Conservation (phyloP, 768 basidiomycete species). For the Symmetrospora coprosmae region DNA sequence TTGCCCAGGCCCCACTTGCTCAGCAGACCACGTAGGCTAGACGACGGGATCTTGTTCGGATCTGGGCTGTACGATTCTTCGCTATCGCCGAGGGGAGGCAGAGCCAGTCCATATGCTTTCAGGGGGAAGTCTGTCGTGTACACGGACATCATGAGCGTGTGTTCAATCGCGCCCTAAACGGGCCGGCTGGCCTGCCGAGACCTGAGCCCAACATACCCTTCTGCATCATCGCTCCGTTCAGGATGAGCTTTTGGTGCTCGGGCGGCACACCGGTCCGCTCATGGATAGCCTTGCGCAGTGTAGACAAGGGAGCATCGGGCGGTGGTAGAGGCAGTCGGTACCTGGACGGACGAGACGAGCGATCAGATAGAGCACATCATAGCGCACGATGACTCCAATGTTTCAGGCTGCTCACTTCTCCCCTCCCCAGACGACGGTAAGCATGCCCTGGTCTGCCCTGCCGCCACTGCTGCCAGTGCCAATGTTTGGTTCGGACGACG, state of each 20-base stretch:
- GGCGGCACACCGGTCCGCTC: conserved; percentile 20
- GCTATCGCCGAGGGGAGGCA: conserved; percentile 3
- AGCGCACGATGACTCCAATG: no score
- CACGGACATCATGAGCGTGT: no score
- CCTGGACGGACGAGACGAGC: no score
- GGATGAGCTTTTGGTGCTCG: conserved; percentile 19
- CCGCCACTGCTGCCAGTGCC: no score
- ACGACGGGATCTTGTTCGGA: not conserved
- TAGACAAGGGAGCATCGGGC: conserved; percentile 10
- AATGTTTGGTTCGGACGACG: no score
- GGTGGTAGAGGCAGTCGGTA: conserved; percentile 7
- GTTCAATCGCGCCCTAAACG: no score
- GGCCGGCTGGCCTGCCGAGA: no score
- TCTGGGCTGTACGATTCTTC: not conserved
- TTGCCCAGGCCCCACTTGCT: conserved; percentile 13
- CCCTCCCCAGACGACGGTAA: no score
- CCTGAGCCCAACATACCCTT: conserved; percentile 10
- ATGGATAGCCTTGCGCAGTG: conserved; percentile 1
- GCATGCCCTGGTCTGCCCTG: no score
- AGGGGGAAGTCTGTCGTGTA: conserved; percentile 12
- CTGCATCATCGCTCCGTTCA: conserved; percentile 5
- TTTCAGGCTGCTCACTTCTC: no score
- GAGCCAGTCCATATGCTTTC: conserved; percentile 14
- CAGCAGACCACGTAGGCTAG: not conserved
- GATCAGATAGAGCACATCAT: no score